These are phyloP conservation scores for Penicillium crustosum DNA, from an alignment of 2,329 filamentous ascomycete species.

Conservation along the genomic window DNA sequence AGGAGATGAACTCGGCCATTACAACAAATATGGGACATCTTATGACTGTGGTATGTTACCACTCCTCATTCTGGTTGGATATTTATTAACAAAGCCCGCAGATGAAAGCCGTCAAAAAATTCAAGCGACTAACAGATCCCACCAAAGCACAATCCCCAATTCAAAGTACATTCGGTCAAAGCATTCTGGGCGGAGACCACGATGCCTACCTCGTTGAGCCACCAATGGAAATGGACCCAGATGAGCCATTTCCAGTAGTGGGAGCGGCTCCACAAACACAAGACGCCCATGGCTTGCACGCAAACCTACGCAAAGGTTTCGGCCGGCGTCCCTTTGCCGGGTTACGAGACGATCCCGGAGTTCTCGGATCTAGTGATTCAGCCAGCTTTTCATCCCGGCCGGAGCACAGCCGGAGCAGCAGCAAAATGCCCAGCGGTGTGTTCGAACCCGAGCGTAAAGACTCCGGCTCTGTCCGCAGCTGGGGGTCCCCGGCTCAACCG, in stretches of 20 bases:
- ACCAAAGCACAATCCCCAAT: slow-evolving; percentile 53
- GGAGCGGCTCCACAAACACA: slow-evolving; percentile 17
- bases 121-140: slow-evolving; percentile 70
- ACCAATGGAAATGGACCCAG: slow-evolving; percentile 52
- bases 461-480: slow-evolving; percentile 26
- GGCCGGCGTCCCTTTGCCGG: slow-evolving; percentile 54
- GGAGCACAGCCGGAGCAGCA: slow-evolving; percentile 16
- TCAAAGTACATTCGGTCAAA: slow-evolving; percentile 39
- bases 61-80: background rate
- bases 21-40: slow-evolving; percentile 86
- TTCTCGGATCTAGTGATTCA: slow-evolving; percentile 15
- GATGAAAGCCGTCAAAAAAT: slow-evolving; percentile 89
- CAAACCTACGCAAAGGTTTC: slow-evolving; percentile 51
- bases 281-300: slow-evolving; percentile 41
- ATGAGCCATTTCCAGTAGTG: slow-evolving; percentile 31
- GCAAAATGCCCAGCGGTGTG: slow-evolving; percentile 17
- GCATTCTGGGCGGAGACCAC: slow-evolving; percentile 58
- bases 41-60: slow-evolving; percentile 65
- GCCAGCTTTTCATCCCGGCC: slow-evolving; percentile 16
- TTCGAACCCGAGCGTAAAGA: slow-evolving; percentile 27
- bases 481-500: slow-evolving; percentile 18
- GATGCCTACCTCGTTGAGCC: slow-evolving; percentile 58
- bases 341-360: slow-evolving; percentile 12
- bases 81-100: slow-evolving; percentile 33
- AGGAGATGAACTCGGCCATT: slow-evolving; percentile 87